Evolutionary conservation across 306 rosid genomes (phyloP).

Genomic region (Sindora glabra): DNA sequence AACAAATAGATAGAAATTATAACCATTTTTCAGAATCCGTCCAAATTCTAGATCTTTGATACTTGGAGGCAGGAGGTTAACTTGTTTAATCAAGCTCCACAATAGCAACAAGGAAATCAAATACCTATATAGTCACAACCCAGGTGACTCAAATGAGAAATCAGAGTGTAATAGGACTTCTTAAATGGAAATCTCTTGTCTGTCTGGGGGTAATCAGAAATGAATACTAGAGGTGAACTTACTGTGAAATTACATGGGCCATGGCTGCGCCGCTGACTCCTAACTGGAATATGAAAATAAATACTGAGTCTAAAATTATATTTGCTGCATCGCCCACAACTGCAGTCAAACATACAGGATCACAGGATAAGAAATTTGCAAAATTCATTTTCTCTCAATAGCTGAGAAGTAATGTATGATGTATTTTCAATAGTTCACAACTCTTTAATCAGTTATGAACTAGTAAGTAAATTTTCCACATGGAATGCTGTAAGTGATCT

Average conservation of each 20-base stretch:
- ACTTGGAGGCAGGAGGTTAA: conserved; percentile 59
- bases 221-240: conserved; percentile 16
- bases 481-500: neutral
- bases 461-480: neutral
- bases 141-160: conserved; percentile 2
- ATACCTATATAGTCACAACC: conserved; percentile 37
- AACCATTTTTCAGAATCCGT: conserved; percentile 66
- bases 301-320: conserved; percentile 56
- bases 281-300: conserved; percentile 46
- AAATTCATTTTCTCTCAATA: too few relatives aligned
- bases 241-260: conserved; percentile 85
- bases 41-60: conserved; percentile 46
- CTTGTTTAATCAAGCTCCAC: conserved; percentile 62
- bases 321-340: conserved; percentile 60
- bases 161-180: neutral
- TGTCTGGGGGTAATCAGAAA: neutral
- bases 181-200: neutral
- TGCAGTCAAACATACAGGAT: conserved; percentile 14
- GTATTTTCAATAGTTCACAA: neutral
- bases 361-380: neutral
- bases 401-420: neutral
- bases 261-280: conserved; percentile 85
- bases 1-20: neutral
- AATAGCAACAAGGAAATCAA: conserved; percentile 47
- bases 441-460: too few relatives aligned